Base-by-base conservation (phyloP, 192 early-diverging fungal genomes). In the Piromyces finnis region DNA sequence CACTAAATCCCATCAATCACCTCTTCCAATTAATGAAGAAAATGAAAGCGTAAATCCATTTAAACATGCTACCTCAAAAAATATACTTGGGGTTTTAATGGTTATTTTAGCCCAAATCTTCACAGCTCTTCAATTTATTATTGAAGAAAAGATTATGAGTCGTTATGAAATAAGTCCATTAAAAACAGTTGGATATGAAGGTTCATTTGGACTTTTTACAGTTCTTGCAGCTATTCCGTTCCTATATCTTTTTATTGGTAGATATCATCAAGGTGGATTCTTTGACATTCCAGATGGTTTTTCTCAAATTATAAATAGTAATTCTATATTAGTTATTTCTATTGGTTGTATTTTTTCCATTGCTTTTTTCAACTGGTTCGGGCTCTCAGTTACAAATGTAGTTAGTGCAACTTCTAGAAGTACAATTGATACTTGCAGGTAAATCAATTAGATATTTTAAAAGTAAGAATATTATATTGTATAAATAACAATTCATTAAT, bases 361-460 rank as follows among this genome's bases (percentile, higher is more conserved):
- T 82, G 94, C 94, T n/a, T 92, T 93, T 77, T 97, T 97, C 89
- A 97, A 99, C 86, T 97, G 92, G 88, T 97, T 95, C 84, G 97
- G 97, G 12, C 89, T 99, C 29, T 91, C 91, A 5, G 94, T 99
- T 29, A 99, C 97, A 5, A 87, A 90, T 39, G 92, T 86, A 37
- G 86, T 98, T 77, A 92, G 90, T 35, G 96, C 97, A 68, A 99
- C 97, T 5, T 90, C 93, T 27, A 88, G 97, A n/a, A 92, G 91
- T 15, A 99, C 96, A 0, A 97, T 99, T 79, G 97, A 99, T 81
- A 95, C 96, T 16, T 95, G 94, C 90, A 88, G 97, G 86, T 87
- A 30, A 15, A 77, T 12, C 0, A 82, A 39, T 22, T 37, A 37
- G 5, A 16, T 28, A 26, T 26, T 6, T 28, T 0, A 81, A n/a